Conservation (phyloP, 805 yeast species). For the Torulaspora gathmanii region DNA sequence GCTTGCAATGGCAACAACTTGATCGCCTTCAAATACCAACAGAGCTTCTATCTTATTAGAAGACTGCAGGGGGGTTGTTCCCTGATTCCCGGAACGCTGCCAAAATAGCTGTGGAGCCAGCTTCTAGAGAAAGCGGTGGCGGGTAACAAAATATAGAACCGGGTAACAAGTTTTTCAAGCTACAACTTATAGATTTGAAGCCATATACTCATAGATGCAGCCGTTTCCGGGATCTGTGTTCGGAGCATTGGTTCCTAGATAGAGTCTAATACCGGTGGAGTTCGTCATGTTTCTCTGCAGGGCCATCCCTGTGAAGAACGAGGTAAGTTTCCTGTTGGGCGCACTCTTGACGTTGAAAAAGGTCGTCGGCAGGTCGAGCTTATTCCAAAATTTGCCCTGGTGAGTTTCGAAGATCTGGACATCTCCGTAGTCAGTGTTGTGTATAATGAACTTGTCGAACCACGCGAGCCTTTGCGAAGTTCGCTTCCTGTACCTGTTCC, state of each 20-base stretch:
- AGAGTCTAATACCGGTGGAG: slow-evolving; percentile 24
- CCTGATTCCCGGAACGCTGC: slow-evolving; percentile 4
- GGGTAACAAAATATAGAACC: background rate
- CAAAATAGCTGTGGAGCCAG: slow-evolving; percentile 4
- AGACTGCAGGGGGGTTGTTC: slow-evolving; percentile 2
- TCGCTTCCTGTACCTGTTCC: slow-evolving; percentile 25
- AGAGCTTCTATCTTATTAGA: background rate
- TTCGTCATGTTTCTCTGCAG: slow-evolving; percentile 26
- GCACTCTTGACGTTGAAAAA: slow-evolving; percentile 1
- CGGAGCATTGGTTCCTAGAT: slow-evolving; percentile 18
- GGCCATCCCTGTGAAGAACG: slow-evolving; percentile 25
- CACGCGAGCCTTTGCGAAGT: slow-evolving; percentile 25
- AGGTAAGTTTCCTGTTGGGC: slow-evolving; percentile 3
- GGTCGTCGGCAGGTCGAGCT: slow-evolving; percentile 20
- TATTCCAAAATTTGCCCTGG: slow-evolving; percentile 24
- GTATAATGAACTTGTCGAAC: slow-evolving; percentile 20
- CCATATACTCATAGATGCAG: slow-evolving; percentile 10
- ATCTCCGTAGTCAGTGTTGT: slow-evolving; percentile 30
- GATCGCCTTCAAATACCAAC: background rate
- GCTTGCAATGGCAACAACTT: background rate
- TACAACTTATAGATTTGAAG: slow-evolving; percentile 3
- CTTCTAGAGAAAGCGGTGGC: background rate
- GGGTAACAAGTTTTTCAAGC: background rate
- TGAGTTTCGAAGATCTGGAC: slow-evolving; percentile 22
- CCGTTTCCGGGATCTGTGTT: slow-evolving; percentile 4